Evolutionary conservation across 495 filamentous ascomycete species (phyloP), one percentile per base, ranked within the genome.

Genomic region (Penicillium cataractarum): DNA sequence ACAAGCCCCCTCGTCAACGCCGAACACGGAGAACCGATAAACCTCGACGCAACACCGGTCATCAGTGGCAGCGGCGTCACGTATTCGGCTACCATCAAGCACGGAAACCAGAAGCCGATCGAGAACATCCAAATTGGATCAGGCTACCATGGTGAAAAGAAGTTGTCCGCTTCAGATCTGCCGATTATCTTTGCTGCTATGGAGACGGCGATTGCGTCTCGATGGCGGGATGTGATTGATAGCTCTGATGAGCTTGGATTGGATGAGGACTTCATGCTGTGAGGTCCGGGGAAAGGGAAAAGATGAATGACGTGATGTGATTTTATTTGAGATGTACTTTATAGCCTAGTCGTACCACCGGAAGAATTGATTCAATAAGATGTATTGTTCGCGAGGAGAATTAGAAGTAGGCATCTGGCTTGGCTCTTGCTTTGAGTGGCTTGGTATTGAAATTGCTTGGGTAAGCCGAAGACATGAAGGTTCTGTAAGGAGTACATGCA

Each of bases 221-320:
- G 65, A 33, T 55, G 77, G 13, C 65, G 60, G 2, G 57, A 73
- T 50, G 48, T 57, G 46, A n/a, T 74, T 27, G 61, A 77, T 62
- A 74, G 73, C 31, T 73, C 70, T 24, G 77, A 80, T 60, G 77
- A 80, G 65, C 17, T 71, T 50, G 63, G 58, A 8, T 49, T 78
- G 56, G 27, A 58, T 21, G 49, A 52, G n/a, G 15, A n/a, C 0
- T 29, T 52, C n/a, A 19, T 0, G 3, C 15, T 29, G 31, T 52
- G 49, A 52, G 15, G 10, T 52, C 1, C n/a, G n/a, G 8, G 15
- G 29, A 6, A 29, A 21, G 6, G 7, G 10, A 22, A 27, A 52
- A 15, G 22, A n/a, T 17, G 29, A 3, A 17, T 51, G 24, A n/a
- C 3, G 0, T 24, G 58, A 54, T 42, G 2, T 54, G 24, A 46